Evolutionary conservation across 2,329 filamentous ascomycete genomes (phyloP).

Genomic region (Cucurbitaria berberidis): DNA sequence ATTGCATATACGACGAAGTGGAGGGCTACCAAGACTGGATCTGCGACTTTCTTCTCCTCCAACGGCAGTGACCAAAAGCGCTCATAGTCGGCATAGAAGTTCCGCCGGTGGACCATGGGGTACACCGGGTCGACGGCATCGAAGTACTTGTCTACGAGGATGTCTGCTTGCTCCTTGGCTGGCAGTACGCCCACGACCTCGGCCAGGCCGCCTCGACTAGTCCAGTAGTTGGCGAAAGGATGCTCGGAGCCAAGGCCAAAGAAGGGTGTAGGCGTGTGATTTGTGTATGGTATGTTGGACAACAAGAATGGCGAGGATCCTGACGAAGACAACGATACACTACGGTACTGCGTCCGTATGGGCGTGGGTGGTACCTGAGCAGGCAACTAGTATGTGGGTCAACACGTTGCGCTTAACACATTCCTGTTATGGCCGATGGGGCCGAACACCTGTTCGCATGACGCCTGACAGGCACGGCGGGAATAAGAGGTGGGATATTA

Average conservation of each 20-base stretch:
- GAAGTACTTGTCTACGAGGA: conserved; percentile 63
- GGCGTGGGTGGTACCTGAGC: conserved; percentile 38
- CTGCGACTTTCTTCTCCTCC: conserved; percentile 65
- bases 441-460: conserved; percentile 21
- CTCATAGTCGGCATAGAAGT: conserved; percentile 79
- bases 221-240: conserved; percentile 86
- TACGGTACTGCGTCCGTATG: conserved; percentile 38
- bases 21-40: conserved; percentile 73
- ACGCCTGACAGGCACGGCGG: conserved; percentile 14
- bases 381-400: conserved; percentile 22
- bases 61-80: conserved; percentile 72
- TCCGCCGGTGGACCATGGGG: conserved; percentile 77
- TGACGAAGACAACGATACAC: conserved; percentile 46
- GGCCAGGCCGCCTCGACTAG: conserved; percentile 73
- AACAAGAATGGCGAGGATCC: conserved; percentile 62
- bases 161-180: conserved; percentile 76
- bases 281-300: conserved; percentile 75
- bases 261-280: conserved; percentile 74
- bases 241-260: conserved; percentile 82
- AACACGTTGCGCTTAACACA: conserved; percentile 8
- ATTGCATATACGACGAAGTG: conserved; percentile 79
- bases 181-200: conserved; percentile 79
- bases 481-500: conserved; percentile 29
- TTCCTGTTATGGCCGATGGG: conserved; percentile 1
- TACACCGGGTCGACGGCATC: conserved; percentile 77